These are phyloP conservation scores for Knoxia roxburghii DNA, from an alignment of 257 asterid species.

Conservation along the genomic window DNA sequence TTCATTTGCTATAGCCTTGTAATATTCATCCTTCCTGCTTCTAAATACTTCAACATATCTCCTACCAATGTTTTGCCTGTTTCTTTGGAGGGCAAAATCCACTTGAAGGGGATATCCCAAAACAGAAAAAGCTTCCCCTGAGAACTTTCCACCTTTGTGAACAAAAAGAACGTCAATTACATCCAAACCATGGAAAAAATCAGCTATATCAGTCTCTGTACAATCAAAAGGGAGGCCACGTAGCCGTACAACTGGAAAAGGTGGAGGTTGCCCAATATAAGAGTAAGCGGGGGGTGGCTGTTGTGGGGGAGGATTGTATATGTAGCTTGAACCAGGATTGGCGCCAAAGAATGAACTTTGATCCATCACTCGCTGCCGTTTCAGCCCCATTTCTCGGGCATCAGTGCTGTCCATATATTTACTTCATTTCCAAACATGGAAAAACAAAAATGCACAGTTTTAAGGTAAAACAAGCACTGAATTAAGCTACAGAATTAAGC, in stretches of 20 bases:
- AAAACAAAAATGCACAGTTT: not conserved
- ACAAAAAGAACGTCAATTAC: slow-evolving; percentile 79
- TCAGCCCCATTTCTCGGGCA: slow-evolving; percentile 83
- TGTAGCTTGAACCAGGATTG: slow-evolving; percentile 56
- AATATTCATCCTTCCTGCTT: slow-evolving; percentile 83
- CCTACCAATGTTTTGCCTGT: slow-evolving; percentile 81
- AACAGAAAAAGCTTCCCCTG: slow-evolving; percentile 84
- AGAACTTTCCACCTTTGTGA: slow-evolving; percentile 68
- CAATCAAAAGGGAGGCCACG: slow-evolving; percentile 98
- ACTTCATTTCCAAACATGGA: slow-evolving; percentile 22
- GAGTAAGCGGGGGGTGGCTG: slow-evolving; percentile 57
- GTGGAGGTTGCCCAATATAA: slow-evolving; percentile 60
- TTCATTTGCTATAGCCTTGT: slow-evolving; percentile 84
- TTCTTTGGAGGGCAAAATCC: slow-evolving; percentile 83
- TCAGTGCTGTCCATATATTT: slow-evolving; percentile 62
- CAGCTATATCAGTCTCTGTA: slow-evolving; percentile 67
- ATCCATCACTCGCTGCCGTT: slow-evolving; percentile 87
- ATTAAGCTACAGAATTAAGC: not conserved
- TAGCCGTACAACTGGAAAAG: slow-evolving; percentile 88
- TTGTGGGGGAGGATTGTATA: slow-evolving; percentile 73
- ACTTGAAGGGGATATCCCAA: slow-evolving; percentile 85
- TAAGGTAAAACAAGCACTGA: not conserved
- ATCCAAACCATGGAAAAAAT: slow-evolving; percentile 80
- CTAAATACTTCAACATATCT: slow-evolving; percentile 93
- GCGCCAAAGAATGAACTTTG: slow-evolving; percentile 59